Evolutionary conservation across 768 basidiomycete genomes (phyloP).

Genomic region (Strobilomyces echinocephalus): DNA sequence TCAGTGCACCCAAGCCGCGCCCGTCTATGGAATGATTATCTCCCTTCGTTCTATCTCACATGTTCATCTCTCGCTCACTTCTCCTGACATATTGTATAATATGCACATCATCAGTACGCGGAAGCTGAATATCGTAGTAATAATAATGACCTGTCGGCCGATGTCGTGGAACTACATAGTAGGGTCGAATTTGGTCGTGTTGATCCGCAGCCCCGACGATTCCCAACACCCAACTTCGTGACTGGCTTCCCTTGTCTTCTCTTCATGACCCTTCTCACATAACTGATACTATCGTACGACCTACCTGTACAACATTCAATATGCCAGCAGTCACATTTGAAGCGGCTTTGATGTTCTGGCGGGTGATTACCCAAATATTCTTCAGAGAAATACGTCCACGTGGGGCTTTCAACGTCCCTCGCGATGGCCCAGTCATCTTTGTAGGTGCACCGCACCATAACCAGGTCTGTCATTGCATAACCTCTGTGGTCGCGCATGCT

Average conservation of each 20-base stretch:
- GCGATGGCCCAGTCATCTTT: conserved; percentile 86
- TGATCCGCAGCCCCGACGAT: conserved; percentile 10
- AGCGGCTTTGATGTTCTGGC: conserved; percentile 78
- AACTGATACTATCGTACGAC: conserved; percentile 5
- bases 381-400: conserved; percentile 93
- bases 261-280: conserved; percentile 8
- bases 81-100: conserved; percentile 29
- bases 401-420: conserved; percentile 92
- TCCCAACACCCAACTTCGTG: not conserved
- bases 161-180: not conserved
- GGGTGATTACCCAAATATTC: conserved; percentile 84
- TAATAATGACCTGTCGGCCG: conserved; percentile 10
- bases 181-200: conserved; percentile 24
- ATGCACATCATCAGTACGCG: conserved; percentile 12
- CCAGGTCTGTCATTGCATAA: conserved; percentile 48
- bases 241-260: not conserved
- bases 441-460: conserved; percentile 92
- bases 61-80: conserved; percentile 13
- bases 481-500: conserved; percentile 8
- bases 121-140: conserved; percentile 21
- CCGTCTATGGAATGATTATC: conserved; percentile 18
- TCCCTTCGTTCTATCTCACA: conserved; percentile 16
- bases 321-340: conserved; percentile 50
- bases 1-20: conserved; percentile 14
- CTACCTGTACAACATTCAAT: not conserved